Evolutionary conservation across 768 basidiomycete species (phyloP), one percentile per base, ranked within the genome.

Genomic region (Coprinellus micaceus): DNA sequence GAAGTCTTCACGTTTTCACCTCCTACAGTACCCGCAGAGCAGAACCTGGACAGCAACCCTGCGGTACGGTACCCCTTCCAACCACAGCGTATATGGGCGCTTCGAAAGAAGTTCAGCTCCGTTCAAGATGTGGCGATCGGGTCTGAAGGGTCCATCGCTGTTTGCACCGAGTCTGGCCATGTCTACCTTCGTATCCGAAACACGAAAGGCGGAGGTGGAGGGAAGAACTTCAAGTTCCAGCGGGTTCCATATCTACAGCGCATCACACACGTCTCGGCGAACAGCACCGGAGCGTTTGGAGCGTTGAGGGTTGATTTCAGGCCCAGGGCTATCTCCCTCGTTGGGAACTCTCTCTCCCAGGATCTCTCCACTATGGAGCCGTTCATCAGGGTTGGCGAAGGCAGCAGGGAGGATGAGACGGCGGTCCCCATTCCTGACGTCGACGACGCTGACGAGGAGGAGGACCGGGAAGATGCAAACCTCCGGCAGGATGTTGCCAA

Each of bases 131-230:
- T 96, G 9, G 94, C 93, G 0, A 76, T 98, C 13, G 92, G 93
- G 19, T 76, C 85, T 1, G 94, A 97, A 60, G 92, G 94, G 3
- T 83, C 88, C 15, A 82, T 97, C 64, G 87, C 97, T 66, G 80
- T 98, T 45, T 97, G 92, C 71, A 98, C 96, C 1, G 85, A 89
- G 59, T 95, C 96, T 3, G 96, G 96, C 0, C 94, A 98, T 63
- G 94, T 96, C 29, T 98, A 89, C 65, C 79, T 95, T 22, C 88
- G 94, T 22, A 78, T 84, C 19, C 82, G 92, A 25, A 83, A 73
- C 56, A 58, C 68, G 5, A 74, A 69, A 62, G 62, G n/a, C n/a
- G n/a, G 22, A 45, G 61, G 7, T 15, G 68, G 33, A 33, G 33
- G 63, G 24, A 88, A 87, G 66, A 66, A 81, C 1, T 81, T 82